Base-by-base conservation (phyloP, 1,284 basidiomycete genomes). In the Ustilago nuda region DNA sequence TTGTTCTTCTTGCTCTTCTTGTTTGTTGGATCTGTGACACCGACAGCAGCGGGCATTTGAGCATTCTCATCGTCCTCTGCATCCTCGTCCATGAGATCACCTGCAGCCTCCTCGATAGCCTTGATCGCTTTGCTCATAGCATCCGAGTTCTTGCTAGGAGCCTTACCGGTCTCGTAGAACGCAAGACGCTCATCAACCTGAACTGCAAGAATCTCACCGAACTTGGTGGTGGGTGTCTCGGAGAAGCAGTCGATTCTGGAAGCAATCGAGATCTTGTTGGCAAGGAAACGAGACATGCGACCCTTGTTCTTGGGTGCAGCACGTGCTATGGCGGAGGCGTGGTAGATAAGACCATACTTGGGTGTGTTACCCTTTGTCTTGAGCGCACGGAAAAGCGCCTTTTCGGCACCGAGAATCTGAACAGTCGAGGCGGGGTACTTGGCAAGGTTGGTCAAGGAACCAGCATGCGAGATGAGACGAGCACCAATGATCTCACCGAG, bases 281-380 rank as follows among this genome's bases (percentile, higher is more conserved):
- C 97, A 39, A 99, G 89, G 79, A 83, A 83, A 12, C 82, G 72
- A 56, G 82, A 82, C 87, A 98, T 98, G 70, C 97, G 92, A 41
- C 96, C 96, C 89, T 99, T 99, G 89, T 95, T 92, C 88, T 97
- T 97, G 63, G 94, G 90, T 17, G 92, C 93, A 4, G 97, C 95
- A 59, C 96, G 92, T 27, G 95, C 94, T 84, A 99, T 99, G 48
- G 84, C 84, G 2, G 84, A 85, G 5, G 84, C 89, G 95, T 98
- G 19, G 94, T 91, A 82, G 32, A 60, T 68, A 43, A 77, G 66
- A 46, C 69, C 65, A 53, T 84, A 94, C 94, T 99, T 99, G 65
- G 95, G 96, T 0, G 96, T 98, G 87, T 98, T 98, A 36, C 95
- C 95, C 88, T 98, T 99, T 46, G 96, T 98, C 90, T 99, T 99